Evolutionary conservation across 306 rosid species (phyloP).

Genomic region (Leucaena leucocephala): DNA sequence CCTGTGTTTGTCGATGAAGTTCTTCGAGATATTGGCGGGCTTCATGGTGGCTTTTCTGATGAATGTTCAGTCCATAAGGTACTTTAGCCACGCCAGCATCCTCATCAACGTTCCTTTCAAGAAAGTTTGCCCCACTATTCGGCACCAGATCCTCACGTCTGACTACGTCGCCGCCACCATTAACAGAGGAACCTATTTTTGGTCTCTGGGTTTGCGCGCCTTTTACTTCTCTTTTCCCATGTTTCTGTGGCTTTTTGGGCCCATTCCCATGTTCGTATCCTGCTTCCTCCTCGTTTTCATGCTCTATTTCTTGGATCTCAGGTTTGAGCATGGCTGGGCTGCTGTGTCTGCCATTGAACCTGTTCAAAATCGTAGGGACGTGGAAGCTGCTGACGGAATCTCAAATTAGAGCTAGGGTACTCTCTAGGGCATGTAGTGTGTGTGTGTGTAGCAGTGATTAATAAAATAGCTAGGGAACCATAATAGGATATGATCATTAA

Average conservation of each 20-base stretch:
- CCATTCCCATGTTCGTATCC: conserved; percentile 70
- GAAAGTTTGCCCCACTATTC: conserved; percentile 43
- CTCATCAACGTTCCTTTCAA: conserved; percentile 81
- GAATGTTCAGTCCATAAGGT: conserved; percentile 86
- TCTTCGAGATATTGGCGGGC: conserved; percentile 71
- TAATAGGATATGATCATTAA: background rate
- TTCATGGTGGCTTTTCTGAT: conserved; percentile 70
- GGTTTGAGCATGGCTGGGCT: conserved; percentile 53
- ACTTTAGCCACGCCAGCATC: conserved; percentile 81
- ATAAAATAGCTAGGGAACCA: background rate
- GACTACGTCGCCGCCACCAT: conserved; percentile 76
- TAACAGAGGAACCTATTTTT: conserved; percentile 81
- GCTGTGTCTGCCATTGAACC: conserved; percentile 30
- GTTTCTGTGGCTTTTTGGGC: conserved; percentile 88
- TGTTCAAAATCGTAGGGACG: conserved; percentile 36
- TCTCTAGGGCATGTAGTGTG: too few relatives aligned
- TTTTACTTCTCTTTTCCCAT: conserved; percentile 87
- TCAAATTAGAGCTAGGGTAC: background rate
- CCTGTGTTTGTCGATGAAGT: conserved; percentile 56
- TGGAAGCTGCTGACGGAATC: conserved; percentile 42
- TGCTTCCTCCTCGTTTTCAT: conserved; percentile 55
- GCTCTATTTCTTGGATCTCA: conserved; percentile 71
- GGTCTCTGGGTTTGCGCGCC: conserved; percentile 87
- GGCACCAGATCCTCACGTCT: conserved; percentile 47
- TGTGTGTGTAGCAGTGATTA: background rate